Evolutionary conservation across 257 asterid species (phyloP), one percentile per base, ranked within the genome.

Genomic region (Asclepias syriaca): DNA sequence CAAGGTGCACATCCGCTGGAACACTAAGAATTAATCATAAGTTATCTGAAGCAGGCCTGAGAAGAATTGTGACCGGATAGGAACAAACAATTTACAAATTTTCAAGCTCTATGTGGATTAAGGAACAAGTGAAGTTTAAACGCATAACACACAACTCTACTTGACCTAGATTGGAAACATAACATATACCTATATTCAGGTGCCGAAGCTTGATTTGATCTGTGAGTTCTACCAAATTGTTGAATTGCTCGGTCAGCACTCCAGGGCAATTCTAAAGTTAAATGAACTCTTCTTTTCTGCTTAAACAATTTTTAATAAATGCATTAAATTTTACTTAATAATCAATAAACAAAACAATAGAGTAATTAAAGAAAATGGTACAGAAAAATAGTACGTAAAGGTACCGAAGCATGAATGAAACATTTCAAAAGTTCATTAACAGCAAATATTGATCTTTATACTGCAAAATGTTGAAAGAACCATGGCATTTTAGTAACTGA

Each of bases 231-330:
- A 79, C 99, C 99, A 84, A 95, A 95, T 80, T 95, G 98, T 83
- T 95, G 98, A 84, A 95, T 95, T 68, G 99, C 98, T 59, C 97
- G 82, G 80, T 95, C 99, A 72, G 99, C 98, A 72, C 98, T 95
- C 99, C 99, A 95, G 27, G 99, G 99, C 66, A 95, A 86, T 82
- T 94, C 99, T 63, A 95, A 87, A 77, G 99, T 95, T 80, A 92
- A 65, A 82, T 95, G 99, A 78, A 95, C 99, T 84, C 97, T 86
- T 81, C 99, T 87, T 88, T 81, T 92, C 99, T 95, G 95, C 82
- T 66, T 54, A 65, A 46, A 65, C 10, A 43, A 43, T 43, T 43
- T 43, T 43, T 43, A 43, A 43, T 43, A 37, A 83, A 78, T 50
- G 71, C 80, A 69, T 48, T 51, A 39, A 40, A 5, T 34, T 34